phyloP scores from a whole-genome alignment of 73 alveolate species.

The Blepharisma japonicum region DNA sequence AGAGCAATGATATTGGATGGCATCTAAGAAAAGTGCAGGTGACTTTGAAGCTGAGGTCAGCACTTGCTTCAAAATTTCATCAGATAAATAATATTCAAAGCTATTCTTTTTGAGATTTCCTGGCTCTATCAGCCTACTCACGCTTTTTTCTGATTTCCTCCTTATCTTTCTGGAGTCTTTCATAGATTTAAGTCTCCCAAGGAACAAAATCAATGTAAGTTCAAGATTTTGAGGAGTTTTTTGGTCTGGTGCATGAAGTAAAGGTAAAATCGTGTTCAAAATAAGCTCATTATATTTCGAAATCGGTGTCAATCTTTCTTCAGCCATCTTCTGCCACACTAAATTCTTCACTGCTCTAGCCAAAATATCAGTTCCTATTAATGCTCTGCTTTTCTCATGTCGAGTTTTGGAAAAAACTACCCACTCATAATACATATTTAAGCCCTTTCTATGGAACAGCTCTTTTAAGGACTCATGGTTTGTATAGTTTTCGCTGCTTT shows the following conservation, averaged over 20 bases:
- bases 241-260: background rate
- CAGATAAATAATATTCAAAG: background rate
- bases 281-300: background rate
- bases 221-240: background rate
- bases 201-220: background rate
- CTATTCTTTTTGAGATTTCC: background rate
- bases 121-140: conserved; percentile 6
- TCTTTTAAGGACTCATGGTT: conserved; percentile 44
- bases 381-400: conserved; percentile 26
- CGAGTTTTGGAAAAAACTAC: conserved; percentile 30
- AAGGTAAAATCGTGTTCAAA: background rate
- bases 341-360: conserved; percentile 46
- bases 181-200: conserved; percentile 5
- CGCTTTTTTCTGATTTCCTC: background rate
- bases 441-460: conserved; percentile 54
- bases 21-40: conserved; percentile 50
- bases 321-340: conserved; percentile 22
- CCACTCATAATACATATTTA: conserved; percentile 48
- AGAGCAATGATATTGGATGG: conserved; percentile 36
- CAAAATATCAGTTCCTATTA: conserved; percentile 38
- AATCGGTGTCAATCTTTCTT: background rate
- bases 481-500: conserved; percentile 34
- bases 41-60: background rate
- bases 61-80: background rate
- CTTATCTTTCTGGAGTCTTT: background rate